These are phyloP conservation scores for Citrus inodora DNA, from an alignment of 345 rosid genomes.

Conservation along the genomic window DNA sequence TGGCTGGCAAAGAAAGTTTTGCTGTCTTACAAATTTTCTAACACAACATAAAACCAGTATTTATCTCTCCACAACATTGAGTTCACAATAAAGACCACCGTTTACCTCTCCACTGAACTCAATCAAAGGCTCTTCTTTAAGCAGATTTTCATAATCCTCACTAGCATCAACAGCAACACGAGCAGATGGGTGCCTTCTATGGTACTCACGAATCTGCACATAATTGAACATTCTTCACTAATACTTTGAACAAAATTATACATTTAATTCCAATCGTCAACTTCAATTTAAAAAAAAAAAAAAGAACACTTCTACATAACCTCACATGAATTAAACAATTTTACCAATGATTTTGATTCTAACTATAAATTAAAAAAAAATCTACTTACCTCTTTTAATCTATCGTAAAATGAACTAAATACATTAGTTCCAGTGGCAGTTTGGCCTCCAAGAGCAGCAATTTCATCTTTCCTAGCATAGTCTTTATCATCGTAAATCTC, in stretches of 20 bases:
- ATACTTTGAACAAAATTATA: not conserved
- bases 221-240: not conserved
- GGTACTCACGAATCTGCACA: constrained; percentile 81
- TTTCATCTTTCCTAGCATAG: constrained; percentile 86
- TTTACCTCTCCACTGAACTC: constrained; percentile 93
- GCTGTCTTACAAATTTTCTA: not conserved
- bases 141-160: constrained; percentile 66
- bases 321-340: not conserved
- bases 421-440: constrained; percentile 70
- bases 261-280: too few species aligned
- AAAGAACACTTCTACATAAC: too few species aligned
- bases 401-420: constrained; percentile 83
- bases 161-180: constrained; percentile 66
- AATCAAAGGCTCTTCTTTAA: constrained; percentile 78
- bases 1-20: not conserved
- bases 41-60: not conserved
- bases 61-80: not conserved
- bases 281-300: too few species aligned
- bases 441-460: constrained; percentile 90
- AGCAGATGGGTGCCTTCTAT: constrained; percentile 81
- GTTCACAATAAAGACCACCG: not conserved
- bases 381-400: constrained; percentile 74
- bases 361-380: not conserved
- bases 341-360: not conserved
- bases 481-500: constrained; percentile 89